Percentiles rank a stretch among this genome's conserved stretches.
These are phyloP conservation scores for Elongisporangium prolatum DNA, from an alignment of 352 stramenopile species.

Conservation along the genomic window DNA sequence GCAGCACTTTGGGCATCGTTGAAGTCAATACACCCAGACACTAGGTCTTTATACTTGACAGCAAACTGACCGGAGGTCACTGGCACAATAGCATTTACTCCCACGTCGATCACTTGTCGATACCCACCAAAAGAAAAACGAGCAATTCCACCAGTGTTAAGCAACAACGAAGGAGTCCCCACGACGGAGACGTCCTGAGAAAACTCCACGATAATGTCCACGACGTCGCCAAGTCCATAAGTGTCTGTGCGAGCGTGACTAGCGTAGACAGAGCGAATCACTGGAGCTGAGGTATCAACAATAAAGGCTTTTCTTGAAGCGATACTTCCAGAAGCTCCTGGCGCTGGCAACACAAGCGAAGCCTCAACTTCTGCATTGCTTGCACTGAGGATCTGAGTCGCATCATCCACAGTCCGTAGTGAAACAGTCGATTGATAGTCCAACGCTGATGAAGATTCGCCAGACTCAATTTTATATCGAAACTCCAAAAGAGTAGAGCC, in stretches of 20 bases:
- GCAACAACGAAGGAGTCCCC: conserved; percentile 28
- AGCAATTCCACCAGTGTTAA: conserved; percentile 50
- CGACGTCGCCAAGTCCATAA: conserved; percentile 64
- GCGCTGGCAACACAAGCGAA: too few species aligned
- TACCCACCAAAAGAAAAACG: conserved; percentile 45
- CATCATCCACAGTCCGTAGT: conserved; percentile 21
- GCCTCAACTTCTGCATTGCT: too few species aligned
- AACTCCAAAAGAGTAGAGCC: conserved; percentile 46
- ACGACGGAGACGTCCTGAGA: conserved; percentile 47
- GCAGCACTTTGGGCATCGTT: conserved; percentile 35
- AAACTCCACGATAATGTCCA: conserved; percentile 66
- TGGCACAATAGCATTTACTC: conserved; percentile 39
- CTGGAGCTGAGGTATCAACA: conserved; percentile 33
- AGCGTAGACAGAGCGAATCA: conserved; percentile 40
- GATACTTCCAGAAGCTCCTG: conserved; percentile 21
- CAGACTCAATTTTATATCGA: conserved; percentile 50
- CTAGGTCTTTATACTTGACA: conserved; percentile 29
- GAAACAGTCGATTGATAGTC: conserved; percentile 49
- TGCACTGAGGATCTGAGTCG: conserved; percentile 2
- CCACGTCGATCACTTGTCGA: conserved; percentile 65
- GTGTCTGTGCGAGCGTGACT: conserved; percentile 23
- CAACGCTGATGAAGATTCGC: conserved; percentile 33
- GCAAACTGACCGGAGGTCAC: conserved; percentile 64
- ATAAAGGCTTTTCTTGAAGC: conserved; percentile 20
- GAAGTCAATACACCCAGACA: conserved; percentile 49